Base-by-base conservation (phyloP, 2,329 filamentous ascomycete species). In the Trichoderma cornu-damae region DNA sequence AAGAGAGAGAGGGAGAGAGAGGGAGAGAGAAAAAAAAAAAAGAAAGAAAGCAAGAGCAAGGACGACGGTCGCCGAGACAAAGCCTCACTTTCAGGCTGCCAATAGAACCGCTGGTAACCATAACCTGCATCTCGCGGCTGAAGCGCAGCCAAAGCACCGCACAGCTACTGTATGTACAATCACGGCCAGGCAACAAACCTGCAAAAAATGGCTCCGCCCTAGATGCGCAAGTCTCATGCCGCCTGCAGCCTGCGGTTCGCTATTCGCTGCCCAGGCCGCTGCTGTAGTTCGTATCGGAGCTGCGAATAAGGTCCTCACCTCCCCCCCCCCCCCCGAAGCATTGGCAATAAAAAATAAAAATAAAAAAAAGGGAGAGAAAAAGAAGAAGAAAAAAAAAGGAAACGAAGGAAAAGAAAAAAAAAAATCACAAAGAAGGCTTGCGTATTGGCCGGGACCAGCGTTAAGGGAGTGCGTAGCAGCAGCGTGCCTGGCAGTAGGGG, bases 201-300 rank as follows among this genome's bases (percentile, higher is more conserved):
- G n/a, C n/a, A n/a, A n/a, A n/a, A n/a, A n/a, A 54, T 54, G 40
- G 14, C 42, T 38, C 42, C 42, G 32, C 51, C 37, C 42, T 54
- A 54, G 16, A 37, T 24, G 26, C 24, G 51, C 51, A 54, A 46
- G 51, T 54, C 51, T 54, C 51, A 54, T 44, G 40, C 51, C 22
- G 51, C 40, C 50, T n/a, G 35, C 40, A 20, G 24, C 35, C 35
- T 42, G 9, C 32, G 18, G 32, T 34, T 34, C 26, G 40, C 42
- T 18, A 37, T 54, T 54, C 32, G 40, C 51, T 54, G 28, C 20
- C 22, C 26, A 28, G 20, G 42, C 7, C 34, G 44, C 16, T 38
- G 51, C 22, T 28, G 47, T 28, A 32, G 37, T 46, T 54, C 42
- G 42, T 54, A 54, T 44, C 51, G 22, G 8, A 54, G 38, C 20